Conservation (phyloP, 2,329 filamentous ascomycete species). For the Rhynchosporium secalis region DNA sequence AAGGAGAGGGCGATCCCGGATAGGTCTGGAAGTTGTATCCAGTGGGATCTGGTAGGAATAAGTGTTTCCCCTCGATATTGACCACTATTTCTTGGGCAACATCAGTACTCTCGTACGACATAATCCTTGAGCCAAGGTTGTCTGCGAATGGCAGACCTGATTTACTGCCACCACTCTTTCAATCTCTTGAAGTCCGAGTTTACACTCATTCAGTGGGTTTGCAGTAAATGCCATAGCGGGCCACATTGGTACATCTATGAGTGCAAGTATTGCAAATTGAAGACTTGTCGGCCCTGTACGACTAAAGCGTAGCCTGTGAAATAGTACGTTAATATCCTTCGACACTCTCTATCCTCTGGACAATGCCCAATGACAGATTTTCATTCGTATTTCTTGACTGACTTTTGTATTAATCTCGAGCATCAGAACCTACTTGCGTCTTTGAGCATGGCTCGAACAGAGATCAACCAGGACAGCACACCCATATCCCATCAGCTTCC, state of each 20-base stretch:
- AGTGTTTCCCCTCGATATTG: too few relatives aligned
- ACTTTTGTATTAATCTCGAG: not conserved
- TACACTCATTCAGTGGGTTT: constrained; percentile 64
- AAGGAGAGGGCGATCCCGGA: too few relatives aligned
- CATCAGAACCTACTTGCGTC: too few relatives aligned
- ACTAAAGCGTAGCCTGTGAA: constrained; percentile 33
- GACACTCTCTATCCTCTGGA: constrained; percentile 12
- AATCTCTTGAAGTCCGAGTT: constrained; percentile 67
- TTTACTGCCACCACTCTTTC: constrained; percentile 62
- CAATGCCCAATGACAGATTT: constrained; percentile 13
- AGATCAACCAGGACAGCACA: too few relatives aligned
- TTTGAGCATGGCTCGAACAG: too few relatives aligned
- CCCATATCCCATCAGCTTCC: too few relatives aligned
- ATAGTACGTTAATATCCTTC: constrained; percentile 11
- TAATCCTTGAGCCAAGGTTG: constrained; percentile 4
- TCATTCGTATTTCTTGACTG: constrained; percentile 2
- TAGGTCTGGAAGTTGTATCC: too few relatives aligned
- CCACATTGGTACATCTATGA: constrained; percentile 69
- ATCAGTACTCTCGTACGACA: constrained; percentile 6
- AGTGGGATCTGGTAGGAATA: too few relatives aligned
- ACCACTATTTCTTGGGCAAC: too few relatives aligned
- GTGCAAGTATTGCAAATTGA: constrained; percentile 67
- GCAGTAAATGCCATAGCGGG: constrained; percentile 62
- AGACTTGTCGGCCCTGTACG: constrained; percentile 59
- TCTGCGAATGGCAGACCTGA: constrained; percentile 40